Percentiles rank a stretch among this genome's conserved stretches.
These are phyloP conservation scores for Acanthamoeba sp. DNA, from an alignment of 208 protist genomes.

Conservation along the genomic window DNA sequence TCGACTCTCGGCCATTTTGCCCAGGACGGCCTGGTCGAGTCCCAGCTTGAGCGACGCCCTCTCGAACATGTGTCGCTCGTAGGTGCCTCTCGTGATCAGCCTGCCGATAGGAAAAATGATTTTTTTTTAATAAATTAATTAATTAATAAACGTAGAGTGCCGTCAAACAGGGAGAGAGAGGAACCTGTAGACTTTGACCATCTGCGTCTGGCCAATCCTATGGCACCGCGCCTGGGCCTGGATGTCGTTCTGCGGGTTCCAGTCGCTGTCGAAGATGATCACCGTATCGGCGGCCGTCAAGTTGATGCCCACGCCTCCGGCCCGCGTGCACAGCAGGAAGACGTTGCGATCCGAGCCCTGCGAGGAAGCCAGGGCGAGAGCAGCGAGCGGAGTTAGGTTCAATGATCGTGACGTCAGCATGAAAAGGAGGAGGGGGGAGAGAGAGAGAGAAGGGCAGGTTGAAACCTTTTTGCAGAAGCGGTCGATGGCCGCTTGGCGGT, in stretches of 20 bases:
- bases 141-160: neutral
- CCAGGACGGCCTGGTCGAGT: constrained; percentile 88
- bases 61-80: constrained; percentile 94
- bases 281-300: constrained; percentile 91
- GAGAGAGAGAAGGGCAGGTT: too few species aligned
- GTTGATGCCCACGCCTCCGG: constrained; percentile 92
- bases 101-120: neutral
- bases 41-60: constrained; percentile 90
- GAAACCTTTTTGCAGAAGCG: constrained; percentile 81
- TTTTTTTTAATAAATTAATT: neutral
- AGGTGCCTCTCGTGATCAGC: constrained; percentile 91
- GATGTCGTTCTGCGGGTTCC: constrained; percentile 89
- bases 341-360: constrained; percentile 81
- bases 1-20: constrained; percentile 77
- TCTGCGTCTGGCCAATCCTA: constrained; percentile 89
- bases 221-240: constrained; percentile 88
- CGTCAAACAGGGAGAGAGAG: neutral
- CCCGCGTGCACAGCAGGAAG: constrained; percentile 90
- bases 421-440: too few species aligned
- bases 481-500: constrained; percentile 90
- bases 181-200: constrained; percentile 85
- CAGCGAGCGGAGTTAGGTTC: constrained; percentile 79
- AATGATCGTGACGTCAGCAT: neutral
- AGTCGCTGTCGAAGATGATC: constrained; percentile 92
- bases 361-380: constrained; percentile 32